Percentiles rank a stretch among this genome's conserved stretches.
Evolutionary conservation across 225 moss, liverwort and hornwort species (phyloP).

Genomic region (Antitrichia curtipendula): DNA sequence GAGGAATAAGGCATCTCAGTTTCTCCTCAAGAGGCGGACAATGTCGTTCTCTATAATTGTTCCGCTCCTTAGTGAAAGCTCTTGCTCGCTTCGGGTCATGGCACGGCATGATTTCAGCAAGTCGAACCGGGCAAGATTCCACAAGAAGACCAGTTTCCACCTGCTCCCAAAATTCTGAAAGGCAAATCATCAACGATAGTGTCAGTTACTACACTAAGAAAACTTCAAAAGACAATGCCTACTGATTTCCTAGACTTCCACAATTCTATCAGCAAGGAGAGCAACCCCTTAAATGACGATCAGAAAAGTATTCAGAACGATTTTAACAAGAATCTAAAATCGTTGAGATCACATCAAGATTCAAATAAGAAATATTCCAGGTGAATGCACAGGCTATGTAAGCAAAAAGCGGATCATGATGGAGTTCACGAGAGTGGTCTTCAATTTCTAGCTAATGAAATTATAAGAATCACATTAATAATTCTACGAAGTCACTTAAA

Average conservation of each 20-base stretch:
- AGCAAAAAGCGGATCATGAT: not conserved
- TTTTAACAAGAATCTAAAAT: not conserved
- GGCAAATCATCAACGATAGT: not conserved
- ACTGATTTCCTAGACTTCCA: not conserved
- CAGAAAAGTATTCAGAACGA: not conserved
- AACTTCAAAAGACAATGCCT: not conserved
- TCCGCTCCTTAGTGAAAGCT: slow-evolving; percentile 32
- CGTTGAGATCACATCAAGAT: not conserved
- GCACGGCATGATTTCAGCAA: slow-evolving; percentile 49
- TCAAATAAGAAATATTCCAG: not conserved
- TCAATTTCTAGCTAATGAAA: not conserved
- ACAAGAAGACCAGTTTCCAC: slow-evolving; percentile 39
- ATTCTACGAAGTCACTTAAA: not conserved
- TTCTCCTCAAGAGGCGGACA: slow-evolving; percentile 39
- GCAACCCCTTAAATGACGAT: not conserved
- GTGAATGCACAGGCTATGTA: not conserved
- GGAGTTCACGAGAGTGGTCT: not conserved
- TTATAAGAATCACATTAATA: not conserved
- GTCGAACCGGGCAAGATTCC: slow-evolving; percentile 35
- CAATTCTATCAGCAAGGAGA: not conserved
- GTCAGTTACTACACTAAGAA: not conserved
- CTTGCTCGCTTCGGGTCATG: slow-evolving; percentile 54
- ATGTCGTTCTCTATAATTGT: slow-evolving; percentile 44
- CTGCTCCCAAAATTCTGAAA: slow-evolving; percentile 27
- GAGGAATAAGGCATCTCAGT: slow-evolving; percentile 41